phyloP scores from a whole-genome alignment of 495 filamentous ascomycete genomes.

The Mycothermus thermophilus region DNA sequence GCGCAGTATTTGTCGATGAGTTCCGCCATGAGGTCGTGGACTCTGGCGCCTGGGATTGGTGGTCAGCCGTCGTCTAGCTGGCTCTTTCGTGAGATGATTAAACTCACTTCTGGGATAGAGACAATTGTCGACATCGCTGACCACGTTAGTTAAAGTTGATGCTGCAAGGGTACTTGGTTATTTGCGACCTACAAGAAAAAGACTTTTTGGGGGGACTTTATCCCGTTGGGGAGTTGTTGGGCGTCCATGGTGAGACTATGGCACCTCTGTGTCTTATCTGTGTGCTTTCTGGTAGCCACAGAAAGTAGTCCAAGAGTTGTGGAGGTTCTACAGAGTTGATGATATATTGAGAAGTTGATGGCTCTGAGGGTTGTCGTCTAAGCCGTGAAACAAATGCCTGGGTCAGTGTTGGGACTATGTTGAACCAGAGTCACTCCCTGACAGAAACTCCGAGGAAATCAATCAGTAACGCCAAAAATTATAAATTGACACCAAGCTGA shows the following conservation, averaged over 20 bases:
- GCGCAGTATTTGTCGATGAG: conserved; percentile 74
- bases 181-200: conserved; percentile 33
- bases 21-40: conserved; percentile 60
- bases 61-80: background rate
- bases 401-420: too few relatives aligned
- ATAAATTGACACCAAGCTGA: too few relatives aligned
- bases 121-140: conserved; percentile 90
- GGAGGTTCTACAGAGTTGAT: background rate
- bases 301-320: too few relatives aligned
- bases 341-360: too few relatives aligned
- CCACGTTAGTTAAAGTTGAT: conserved; percentile 2
- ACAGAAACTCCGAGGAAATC: too few relatives aligned
- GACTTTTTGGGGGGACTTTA: conserved; percentile 17
- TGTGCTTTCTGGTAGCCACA: too few relatives aligned
- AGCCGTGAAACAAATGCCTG: too few relatives aligned
- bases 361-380: too few relatives aligned
- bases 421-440: too few relatives aligned
- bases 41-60: conserved; percentile 40
- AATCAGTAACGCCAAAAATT: too few relatives aligned
- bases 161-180: background rate
- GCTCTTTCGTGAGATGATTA: background rate
- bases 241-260: background rate
- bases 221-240: conserved; percentile 6
- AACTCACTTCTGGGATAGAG: conserved; percentile 51
- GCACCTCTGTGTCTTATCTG: background rate